A percentile compares a stretch with the other conserved stretches of the same genome.
Evolutionary conservation across 768 basidiomycete species (phyloP).

Genomic region (Xanthoconium stramineum): DNA sequence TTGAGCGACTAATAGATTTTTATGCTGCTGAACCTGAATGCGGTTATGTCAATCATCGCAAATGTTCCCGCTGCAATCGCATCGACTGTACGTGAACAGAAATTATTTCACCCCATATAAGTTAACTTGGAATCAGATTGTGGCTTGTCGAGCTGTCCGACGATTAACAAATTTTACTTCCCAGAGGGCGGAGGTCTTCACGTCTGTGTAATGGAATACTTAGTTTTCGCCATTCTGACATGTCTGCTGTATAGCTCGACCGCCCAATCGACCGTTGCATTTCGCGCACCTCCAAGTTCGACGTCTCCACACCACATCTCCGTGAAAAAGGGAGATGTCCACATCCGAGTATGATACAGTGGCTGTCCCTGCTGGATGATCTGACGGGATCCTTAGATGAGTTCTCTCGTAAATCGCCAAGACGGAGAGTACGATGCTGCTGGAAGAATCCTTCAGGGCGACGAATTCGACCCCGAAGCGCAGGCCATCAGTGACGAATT

Average conservation of each 20-base stretch:
- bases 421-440: conserved; percentile 53
- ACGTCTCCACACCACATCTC: conserved; percentile 24
- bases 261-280: conserved; percentile 56
- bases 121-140: conserved; percentile 46
- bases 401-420: conserved; percentile 52
- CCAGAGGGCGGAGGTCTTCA: conserved; percentile 46
- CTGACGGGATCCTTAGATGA: conserved; percentile 49
- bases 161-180: conserved; percentile 58
- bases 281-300: conserved; percentile 42
- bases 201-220: conserved; percentile 37
- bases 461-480: conserved; percentile 56
- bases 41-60: conserved; percentile 71
- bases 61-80: conserved; percentile 72
- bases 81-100: conserved; percentile 48
- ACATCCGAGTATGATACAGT: conserved; percentile 48
- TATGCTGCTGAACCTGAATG: conserved; percentile 66
- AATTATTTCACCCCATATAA: background rate
- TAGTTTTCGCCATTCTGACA: conserved; percentile 25
- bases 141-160: conserved; percentile 60
- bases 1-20: conserved; percentile 37
- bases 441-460: conserved; percentile 47
- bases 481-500: conserved; percentile 59
- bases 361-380: background rate
- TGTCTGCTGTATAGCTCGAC: conserved; percentile 31
- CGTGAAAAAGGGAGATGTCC: conserved; percentile 46